Conservation (phyloP, 2,329 filamentous ascomycete genomes). For the Alternaria brassicicola region DNA sequence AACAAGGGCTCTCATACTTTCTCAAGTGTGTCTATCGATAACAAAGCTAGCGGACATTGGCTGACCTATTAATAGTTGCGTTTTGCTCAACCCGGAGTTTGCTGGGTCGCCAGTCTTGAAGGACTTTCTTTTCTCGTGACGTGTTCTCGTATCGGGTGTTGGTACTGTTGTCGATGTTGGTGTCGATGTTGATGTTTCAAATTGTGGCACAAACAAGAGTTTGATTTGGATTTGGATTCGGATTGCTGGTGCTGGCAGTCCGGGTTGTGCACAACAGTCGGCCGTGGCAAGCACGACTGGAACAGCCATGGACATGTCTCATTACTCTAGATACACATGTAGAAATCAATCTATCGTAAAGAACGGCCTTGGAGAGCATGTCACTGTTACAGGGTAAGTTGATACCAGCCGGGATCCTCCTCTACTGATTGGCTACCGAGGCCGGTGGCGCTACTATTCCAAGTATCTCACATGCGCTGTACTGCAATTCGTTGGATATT, state of each 20-base stretch:
- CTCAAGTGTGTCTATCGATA: constrained; percentile 71
- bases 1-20: constrained; percentile 86
- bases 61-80: constrained; percentile 66
- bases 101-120: constrained; percentile 88
- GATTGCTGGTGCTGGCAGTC: background rate
- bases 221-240: background rate
- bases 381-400: background rate
- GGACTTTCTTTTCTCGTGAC: constrained; percentile 77
- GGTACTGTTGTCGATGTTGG: background rate
- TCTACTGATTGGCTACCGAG: constrained; percentile 23
- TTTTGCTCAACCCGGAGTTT: constrained; percentile 91
- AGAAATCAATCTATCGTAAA: background rate
- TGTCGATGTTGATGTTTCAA: background rate
- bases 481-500: constrained; percentile 24
- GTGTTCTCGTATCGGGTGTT: constrained; percentile 3
- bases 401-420: background rate
- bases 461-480: constrained; percentile 21
- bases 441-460: constrained; percentile 25
- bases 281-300: background rate
- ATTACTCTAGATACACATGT: background rate
- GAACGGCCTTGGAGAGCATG: background rate
- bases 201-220: background rate
- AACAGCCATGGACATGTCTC: background rate
- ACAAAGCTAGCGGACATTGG: constrained; percentile 32
- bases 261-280: background rate